A percentile compares a stretch with the other conserved stretches of the same genome.
Evolutionary conservation across 495 filamentous ascomycete species (phyloP).

Genomic region (Aspergillus saccharolyticus): DNA sequence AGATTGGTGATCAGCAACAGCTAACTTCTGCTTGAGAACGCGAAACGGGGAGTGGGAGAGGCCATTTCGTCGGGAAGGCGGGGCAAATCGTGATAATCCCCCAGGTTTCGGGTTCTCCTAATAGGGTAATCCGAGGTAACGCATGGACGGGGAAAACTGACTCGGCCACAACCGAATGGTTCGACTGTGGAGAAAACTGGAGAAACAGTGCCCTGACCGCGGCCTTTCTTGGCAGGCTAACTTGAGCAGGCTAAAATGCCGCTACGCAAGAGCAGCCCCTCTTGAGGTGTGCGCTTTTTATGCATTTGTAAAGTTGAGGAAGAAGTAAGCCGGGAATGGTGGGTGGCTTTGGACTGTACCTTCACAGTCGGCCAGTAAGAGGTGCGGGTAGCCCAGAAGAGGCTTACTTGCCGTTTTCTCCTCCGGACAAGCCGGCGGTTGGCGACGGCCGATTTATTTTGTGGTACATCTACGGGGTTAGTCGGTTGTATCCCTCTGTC

Average conservation of each 20-base stretch:
- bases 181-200: constrained; percentile 4
- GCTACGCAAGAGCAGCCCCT: neutral
- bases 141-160: neutral
- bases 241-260: neutral
- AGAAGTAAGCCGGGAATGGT: neutral
- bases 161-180: constrained; percentile 1
- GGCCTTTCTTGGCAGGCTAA: neutral
- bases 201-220: constrained; percentile 4
- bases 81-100: neutral
- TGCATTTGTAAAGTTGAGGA: neutral
- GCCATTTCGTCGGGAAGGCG: no score
- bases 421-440: neutral
- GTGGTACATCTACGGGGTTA: neutral
- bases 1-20: neutral
- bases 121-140: neutral
- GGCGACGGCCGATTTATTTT: neutral
- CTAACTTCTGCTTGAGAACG: neutral
- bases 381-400: neutral
- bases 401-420: neutral
- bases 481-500: neutral
- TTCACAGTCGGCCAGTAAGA: neutral
- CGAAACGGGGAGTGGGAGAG: neutral
- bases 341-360: neutral
- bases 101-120: neutral
- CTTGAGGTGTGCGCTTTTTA: neutral